Conservation (phyloP, 345 rosid species). For the Salix dunnii region DNA sequence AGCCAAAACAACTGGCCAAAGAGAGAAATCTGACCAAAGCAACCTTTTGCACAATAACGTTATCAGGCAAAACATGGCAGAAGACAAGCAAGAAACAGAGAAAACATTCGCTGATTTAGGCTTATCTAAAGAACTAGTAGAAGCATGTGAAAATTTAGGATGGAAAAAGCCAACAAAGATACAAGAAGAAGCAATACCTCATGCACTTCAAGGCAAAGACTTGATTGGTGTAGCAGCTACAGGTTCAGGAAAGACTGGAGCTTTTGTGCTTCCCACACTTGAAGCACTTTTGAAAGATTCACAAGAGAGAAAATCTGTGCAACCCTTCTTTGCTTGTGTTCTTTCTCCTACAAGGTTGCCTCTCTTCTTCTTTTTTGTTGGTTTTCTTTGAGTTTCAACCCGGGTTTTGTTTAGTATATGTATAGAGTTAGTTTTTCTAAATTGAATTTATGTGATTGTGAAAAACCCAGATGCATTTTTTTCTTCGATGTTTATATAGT, state of each 20-base stretch:
- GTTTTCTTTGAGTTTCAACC: background rate
- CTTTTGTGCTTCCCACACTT: conserved; percentile 86
- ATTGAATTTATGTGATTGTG: too few relatives aligned
- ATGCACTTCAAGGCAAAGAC: conserved; percentile 88
- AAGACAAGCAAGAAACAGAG: conserved; percentile 48
- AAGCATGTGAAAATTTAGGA: conserved; percentile 69
- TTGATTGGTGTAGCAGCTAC: conserved; percentile 92
- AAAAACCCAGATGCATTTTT: too few relatives aligned
- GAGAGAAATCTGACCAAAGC: too few relatives aligned
- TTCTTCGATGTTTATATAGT: too few relatives aligned
- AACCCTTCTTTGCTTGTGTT: conserved; percentile 82
- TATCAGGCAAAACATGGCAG: conserved; percentile 7
- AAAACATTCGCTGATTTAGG: conserved; percentile 72
- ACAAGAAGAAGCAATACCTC: conserved; percentile 81
- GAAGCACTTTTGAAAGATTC: conserved; percentile 70
- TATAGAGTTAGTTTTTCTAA: too few relatives aligned
- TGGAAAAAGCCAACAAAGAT: conserved; percentile 80
- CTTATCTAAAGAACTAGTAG: conserved; percentile 57
- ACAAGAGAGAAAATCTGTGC: conserved; percentile 42
- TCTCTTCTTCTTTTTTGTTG: background rate
- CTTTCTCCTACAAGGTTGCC: conserved; percentile 83
- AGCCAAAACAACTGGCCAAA: too few relatives aligned
- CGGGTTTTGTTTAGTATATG: too few relatives aligned
- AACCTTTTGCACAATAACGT: too few relatives aligned
- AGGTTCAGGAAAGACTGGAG: conserved; percentile 96